Base-by-base conservation (phyloP, 306 rosid species). In the Delonix regia region DNA sequence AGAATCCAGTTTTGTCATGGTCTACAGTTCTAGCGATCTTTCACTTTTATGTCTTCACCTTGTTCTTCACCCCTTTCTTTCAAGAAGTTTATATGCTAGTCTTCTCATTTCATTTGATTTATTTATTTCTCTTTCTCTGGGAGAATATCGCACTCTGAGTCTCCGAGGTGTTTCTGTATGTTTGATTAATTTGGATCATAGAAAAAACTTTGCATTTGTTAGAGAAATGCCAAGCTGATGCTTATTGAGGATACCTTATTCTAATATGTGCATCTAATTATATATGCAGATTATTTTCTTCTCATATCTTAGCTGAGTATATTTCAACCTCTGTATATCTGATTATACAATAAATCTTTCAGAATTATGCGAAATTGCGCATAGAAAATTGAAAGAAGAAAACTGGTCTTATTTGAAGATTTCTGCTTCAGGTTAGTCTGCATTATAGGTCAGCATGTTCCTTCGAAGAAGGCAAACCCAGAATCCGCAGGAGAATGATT, bases 401-500 rank as follows among this genome's bases (percentile, higher is more conserved):
- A 36, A 48, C 2, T 63, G 3, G 44, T 83, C 42, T 86, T 48
- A 71, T 57, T 41, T 67, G 73, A 48, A 57, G 39, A 24, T 65
- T 81, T 84, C 15, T 65, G 61, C 9, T 81, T 81, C 67, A 84
- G 89, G 80, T 81, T 78, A 75, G 11, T 68, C 61, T 73, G 16
- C 5, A 48, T 81, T 74, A 60, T 85, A 18, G 56, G 44, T 64
- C 85, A 81, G 33, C 65, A 90, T 89, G 97, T 93, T 83, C 83
- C 89, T 93, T 65, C 79, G 84, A 38, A 87, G 91, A 81, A 90
- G 81, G 62, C 84, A 77, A 51, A 52, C 79, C 68, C 97, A 84
- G 53, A 86, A 66, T 77, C 88, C 79, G 67, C 85, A 48, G 38
- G 90, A 63, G 78, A 80, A 83, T 68, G 92, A 81, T 64, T 76